A percentile compares a stretch with the other conserved stretches of the same genome.
phyloP scores from a whole-genome alignment of 2,329 filamentous ascomycete species.

The Verticillium dahliae region DNA sequence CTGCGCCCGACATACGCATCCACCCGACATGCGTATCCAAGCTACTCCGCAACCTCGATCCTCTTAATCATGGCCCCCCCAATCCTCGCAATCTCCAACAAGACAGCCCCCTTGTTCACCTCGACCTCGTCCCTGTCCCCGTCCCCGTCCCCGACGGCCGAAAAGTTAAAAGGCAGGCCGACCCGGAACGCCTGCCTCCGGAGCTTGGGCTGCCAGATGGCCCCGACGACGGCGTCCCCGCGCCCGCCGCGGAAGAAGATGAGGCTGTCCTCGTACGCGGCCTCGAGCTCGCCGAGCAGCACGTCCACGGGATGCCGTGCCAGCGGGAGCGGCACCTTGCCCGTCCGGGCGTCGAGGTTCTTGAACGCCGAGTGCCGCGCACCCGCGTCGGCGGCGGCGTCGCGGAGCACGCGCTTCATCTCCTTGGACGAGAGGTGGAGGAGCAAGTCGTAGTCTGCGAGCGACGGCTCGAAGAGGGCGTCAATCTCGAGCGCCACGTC shows the following conservation, averaged over 20 bases:
- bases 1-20: neutral
- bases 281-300: slow-evolving; percentile 62
- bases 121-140: slow-evolving; percentile 43
- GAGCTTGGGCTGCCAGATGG: slow-evolving; percentile 52
- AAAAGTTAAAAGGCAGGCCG: slow-evolving; percentile 59
- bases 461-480: slow-evolving; percentile 64
- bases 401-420: slow-evolving; percentile 33
- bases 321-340: slow-evolving; percentile 35
- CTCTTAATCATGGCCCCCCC: slow-evolving; percentile 61
- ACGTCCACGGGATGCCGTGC: slow-evolving; percentile 55
- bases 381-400: slow-evolving; percentile 26
- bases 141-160: slow-evolving; percentile 16
- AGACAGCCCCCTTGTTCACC: slow-evolving; percentile 60
- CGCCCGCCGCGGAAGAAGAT: slow-evolving; percentile 71
- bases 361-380: slow-evolving; percentile 57
- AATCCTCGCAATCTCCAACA: slow-evolving; percentile 66
- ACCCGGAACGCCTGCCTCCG: slow-evolving; percentile 59
- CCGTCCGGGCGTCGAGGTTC: slow-evolving; percentile 63
- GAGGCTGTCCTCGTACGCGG: slow-evolving; percentile 60
- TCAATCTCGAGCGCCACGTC: slow-evolving; percentile 46
- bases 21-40: neutral
- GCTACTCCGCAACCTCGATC: slow-evolving; percentile 43
- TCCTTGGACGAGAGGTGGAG: slow-evolving; percentile 59
- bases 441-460: slow-evolving; percentile 80
- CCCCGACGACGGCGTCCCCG: slow-evolving; percentile 47